These are phyloP conservation scores for Vigna angularis DNA, from an alignment of 306 rosid species.

Conservation along the genomic window DNA sequence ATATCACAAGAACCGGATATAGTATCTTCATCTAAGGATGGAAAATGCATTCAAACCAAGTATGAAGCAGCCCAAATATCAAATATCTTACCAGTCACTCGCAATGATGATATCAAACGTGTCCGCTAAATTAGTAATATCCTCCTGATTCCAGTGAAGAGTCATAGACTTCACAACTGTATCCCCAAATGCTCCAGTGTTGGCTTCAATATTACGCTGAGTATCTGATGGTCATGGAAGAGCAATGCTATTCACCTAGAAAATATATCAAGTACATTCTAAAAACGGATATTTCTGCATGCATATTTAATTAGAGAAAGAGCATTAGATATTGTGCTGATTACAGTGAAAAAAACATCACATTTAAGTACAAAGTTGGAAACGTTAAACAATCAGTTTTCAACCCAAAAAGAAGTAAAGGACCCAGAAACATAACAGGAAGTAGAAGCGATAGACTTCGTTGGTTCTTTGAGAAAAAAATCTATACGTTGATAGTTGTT, in stretches of 20 bases:
- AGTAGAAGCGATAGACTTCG: slow-evolving; percentile 10
- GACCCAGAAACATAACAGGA: not conserved
- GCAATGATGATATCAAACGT: slow-evolving; percentile 79
- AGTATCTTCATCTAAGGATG: slow-evolving; percentile 17
- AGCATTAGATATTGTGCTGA: slow-evolving; percentile 9
- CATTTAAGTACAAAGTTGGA: not conserved
- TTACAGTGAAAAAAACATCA: slow-evolving; percentile 20
- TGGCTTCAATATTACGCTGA: slow-evolving; percentile 76
- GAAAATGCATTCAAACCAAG: not conserved
- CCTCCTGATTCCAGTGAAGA: slow-evolving; percentile 87
- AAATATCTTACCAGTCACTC: slow-evolving; percentile 72
- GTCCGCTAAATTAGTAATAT: slow-evolving; percentile 51
- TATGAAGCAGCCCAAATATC: slow-evolving; percentile 15
- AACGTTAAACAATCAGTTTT: not conserved
- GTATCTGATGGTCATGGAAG: slow-evolving; percentile 70
- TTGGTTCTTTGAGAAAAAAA: not conserved
- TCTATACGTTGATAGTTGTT: not conserved
- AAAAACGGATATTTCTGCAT: slow-evolving; percentile 7
- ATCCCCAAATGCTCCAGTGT: slow-evolving; percentile 75
- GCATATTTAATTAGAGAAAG: not conserved
- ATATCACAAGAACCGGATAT: slow-evolving; percentile 34
- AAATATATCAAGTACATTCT: slow-evolving; percentile 30
- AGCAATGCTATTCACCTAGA: slow-evolving; percentile 38
- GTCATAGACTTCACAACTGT: slow-evolving; percentile 76
- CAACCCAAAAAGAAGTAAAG: slow-evolving; percentile 6